Conservation (phyloP, 2,329 filamentous ascomycete species). For the Cryphonectria naterciae region DNA sequence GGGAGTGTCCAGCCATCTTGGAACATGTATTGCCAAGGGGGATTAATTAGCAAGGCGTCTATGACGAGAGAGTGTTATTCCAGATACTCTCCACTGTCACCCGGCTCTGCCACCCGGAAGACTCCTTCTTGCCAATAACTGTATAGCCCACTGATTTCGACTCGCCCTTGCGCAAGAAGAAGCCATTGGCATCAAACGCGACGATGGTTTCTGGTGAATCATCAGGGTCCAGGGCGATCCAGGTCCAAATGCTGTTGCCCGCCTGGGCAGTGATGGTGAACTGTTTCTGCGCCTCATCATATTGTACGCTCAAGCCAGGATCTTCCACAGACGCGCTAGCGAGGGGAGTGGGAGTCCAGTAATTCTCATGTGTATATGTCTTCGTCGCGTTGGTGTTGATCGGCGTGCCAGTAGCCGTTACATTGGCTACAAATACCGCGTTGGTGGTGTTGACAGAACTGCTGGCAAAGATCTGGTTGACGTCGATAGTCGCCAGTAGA, state of each 20-base stretch:
- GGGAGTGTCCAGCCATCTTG: too few relatives aligned
- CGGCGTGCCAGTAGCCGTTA: slow-evolving; percentile 48
- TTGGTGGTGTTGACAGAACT: slow-evolving; percentile 19
- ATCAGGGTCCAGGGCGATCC: slow-evolving; percentile 50
- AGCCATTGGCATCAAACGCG: slow-evolving; percentile 58
- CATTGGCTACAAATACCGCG: slow-evolving; percentile 43
- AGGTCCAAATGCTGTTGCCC: slow-evolving; percentile 58
- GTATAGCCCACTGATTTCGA: slow-evolving; percentile 49
- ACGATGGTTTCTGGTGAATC: slow-evolving; percentile 49
- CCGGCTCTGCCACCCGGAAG: slow-evolving; percentile 37
- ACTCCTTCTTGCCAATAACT: slow-evolving; percentile 44
- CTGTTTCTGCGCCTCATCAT: slow-evolving; percentile 34
- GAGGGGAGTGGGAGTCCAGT: slow-evolving; percentile 52
- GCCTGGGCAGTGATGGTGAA: slow-evolving; percentile 53
- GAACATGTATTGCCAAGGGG: too few relatives aligned
- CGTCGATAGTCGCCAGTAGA: slow-evolving; percentile 32
- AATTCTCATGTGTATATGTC: slow-evolving; percentile 54
- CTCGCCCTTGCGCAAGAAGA: slow-evolving; percentile 51
- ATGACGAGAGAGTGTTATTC: slow-evolving; percentile 41
- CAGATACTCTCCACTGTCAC: slow-evolving; percentile 58
- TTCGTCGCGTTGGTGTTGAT: slow-evolving; percentile 47
- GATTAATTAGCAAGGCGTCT: background rate
- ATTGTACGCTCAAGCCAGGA: slow-evolving; percentile 45
- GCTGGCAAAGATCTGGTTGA: slow-evolving; percentile 19
- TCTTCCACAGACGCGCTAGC: slow-evolving; percentile 51